phyloP scores from a whole-genome alignment of 257 asterid genomes.

The Haberlea rhodopensis region DNA sequence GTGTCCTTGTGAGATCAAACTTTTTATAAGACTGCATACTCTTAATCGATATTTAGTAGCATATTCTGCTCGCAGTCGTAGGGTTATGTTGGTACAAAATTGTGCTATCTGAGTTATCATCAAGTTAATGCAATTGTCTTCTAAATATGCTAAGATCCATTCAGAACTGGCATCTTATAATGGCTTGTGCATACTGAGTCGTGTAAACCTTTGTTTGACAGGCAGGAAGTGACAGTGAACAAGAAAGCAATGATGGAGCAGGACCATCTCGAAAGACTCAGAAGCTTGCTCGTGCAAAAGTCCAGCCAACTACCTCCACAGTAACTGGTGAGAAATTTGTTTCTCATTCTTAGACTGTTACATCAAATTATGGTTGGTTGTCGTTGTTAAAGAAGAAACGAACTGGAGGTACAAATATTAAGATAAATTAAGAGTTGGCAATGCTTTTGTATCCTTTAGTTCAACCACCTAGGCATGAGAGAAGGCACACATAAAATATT shows the following conservation, averaged over 20 bases:
- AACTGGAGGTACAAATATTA: constrained; percentile 63
- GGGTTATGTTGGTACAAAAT: neutral
- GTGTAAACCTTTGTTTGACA: constrained; percentile 34
- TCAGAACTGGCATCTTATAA: neutral
- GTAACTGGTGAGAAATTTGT: constrained; percentile 43
- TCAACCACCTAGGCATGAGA: constrained; percentile 12
- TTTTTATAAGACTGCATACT: neutral
- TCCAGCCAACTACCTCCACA: constrained; percentile 52
- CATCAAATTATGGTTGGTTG: constrained; percentile 54
- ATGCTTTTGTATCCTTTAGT: neutral
- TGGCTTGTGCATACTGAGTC: neutral
- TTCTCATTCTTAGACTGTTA: constrained; percentile 43
- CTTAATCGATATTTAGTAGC: neutral
- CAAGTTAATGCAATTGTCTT: neutral
- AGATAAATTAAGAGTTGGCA: constrained; percentile 11
- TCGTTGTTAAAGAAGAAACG: constrained; percentile 77
- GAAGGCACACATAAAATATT: constrained; percentile 1
- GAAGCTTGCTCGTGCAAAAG: constrained; percentile 72
- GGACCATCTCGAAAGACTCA: constrained; percentile 72
- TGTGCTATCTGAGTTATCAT: neutral
- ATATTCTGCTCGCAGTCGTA: neutral
- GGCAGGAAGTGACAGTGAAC: constrained; percentile 55
- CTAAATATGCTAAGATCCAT: neutral
- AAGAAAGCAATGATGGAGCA: constrained; percentile 83
- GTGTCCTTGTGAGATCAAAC: neutral